phyloP scores from a whole-genome alignment of 2,329 filamentous ascomycete genomes.

The Alternaria sp. region DNA sequence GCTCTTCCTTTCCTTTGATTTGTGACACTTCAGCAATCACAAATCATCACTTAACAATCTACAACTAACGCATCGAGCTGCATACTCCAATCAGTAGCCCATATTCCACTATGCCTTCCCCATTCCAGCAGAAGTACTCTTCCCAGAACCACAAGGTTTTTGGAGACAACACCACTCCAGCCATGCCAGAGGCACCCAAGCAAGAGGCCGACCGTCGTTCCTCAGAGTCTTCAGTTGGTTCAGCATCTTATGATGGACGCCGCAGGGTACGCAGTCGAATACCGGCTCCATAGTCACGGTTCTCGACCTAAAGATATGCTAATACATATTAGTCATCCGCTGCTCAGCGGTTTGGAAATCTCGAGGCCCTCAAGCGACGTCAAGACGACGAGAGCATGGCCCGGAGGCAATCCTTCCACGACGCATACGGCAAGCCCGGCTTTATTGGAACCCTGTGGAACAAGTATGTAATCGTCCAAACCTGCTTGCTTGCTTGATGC shows the following conservation, averaged over 20 bases:
- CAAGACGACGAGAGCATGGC: conserved; percentile 38
- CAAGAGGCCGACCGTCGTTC: conserved; percentile 44
- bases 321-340: conserved; percentile 39
- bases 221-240: conserved; percentile 43
- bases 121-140: conserved; percentile 52
- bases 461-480: conserved; percentile 28
- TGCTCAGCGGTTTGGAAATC: conserved; percentile 40
- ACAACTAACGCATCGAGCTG: too few relatives aligned
- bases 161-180: conserved; percentile 37
- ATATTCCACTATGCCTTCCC: conserved; percentile 44
- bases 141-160: conserved; percentile 47
- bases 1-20: conserved; percentile 2
- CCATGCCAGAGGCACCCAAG: conserved; percentile 48
- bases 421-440: conserved; percentile 46
- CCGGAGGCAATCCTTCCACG: conserved; percentile 44
- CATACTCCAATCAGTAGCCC: neutral
- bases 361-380: conserved; percentile 49
- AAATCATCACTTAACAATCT: neutral
- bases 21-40: neutral
- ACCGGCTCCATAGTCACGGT: neutral
- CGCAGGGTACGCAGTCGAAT: conserved; percentile 36
- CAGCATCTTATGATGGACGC: conserved; percentile 36
- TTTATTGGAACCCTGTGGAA: conserved; percentile 49
- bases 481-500: neutral
- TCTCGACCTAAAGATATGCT: conserved; percentile 5